Base-by-base conservation (phyloP, 164 flowering plant genomes). In the Nymphaea colorata region DNA sequence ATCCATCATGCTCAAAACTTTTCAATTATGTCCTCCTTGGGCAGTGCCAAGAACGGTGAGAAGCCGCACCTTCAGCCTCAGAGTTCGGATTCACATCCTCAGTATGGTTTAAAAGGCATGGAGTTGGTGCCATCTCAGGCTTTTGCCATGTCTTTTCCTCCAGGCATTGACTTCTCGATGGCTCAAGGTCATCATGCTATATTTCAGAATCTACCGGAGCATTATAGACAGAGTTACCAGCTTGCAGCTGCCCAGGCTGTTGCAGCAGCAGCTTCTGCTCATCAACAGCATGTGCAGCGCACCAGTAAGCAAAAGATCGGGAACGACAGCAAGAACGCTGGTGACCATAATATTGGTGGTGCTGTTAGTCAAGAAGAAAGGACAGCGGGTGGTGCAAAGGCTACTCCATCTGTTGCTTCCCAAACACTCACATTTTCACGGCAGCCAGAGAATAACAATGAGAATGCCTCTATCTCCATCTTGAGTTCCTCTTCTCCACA, bases 111-210 rank as follows among this genome's bases (percentile, higher is more conserved):
- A 41, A 90, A 86, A 78, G 75, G 82, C 57, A 74, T 78, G 62
- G 97, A 90, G 17, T 68, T 89, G n/a, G 41, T 78, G 18, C 73
- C 87, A 4, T 77, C 94, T 66, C 95, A 82, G 68, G 75, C 93
- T 44, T 88, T 88, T 79, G 88, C 95, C 1, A 81, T 94, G 96
- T 81, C 97, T 11, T 90, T 90, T 73, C 83, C 88, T 41, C 74
- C 89, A 41, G 91, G 89, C 12, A 59, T 90, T 43, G 95, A 93
- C 72, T 79, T 89, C 62, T 76, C 94, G 6, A 75, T 93, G 42
- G 79, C 88, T 79, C 78, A 85, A 2, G 91, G 84, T 41, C 87
- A 79, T 70, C 93, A 84, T 71, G 76, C 89, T 0, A 71, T 89
- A 64, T 74, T 90, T 42, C 97, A 89, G 67, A 83, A 74, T 76